Conservation (phyloP, 2,329 filamentous ascomycete species). For the Ophiocordyceps sinensis region DNA sequence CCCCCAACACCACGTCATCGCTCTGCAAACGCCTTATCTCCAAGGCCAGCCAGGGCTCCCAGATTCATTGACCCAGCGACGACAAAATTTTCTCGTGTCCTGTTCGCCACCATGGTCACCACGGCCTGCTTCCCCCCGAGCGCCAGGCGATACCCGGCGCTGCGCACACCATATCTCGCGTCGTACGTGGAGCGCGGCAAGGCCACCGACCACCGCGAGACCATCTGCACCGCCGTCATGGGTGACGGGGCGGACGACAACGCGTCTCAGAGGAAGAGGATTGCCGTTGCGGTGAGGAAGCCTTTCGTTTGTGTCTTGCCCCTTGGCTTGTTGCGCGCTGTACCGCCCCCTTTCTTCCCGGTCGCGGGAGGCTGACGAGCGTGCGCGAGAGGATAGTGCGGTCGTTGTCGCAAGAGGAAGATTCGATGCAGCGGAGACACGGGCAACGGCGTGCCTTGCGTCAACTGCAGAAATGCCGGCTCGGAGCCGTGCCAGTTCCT, state of each 20-base stretch:
- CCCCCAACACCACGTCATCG: too few relatives aligned
- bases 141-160: slow-evolving; percentile 5
- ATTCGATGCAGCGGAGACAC: slow-evolving; percentile 85
- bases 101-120: slow-evolving; percentile 6
- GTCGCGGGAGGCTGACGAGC: neutral
- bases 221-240: slow-evolving; percentile 4
- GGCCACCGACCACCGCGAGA: slow-evolving; percentile 2
- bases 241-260: slow-evolving; percentile 17
- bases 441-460: slow-evolving; percentile 62
- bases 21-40: too few relatives aligned
- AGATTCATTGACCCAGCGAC: too few relatives aligned
- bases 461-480: slow-evolving; percentile 67
- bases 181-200: slow-evolving; percentile 7
- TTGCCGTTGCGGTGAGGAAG: slow-evolving; percentile 40
- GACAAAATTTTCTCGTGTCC: neutral
- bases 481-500: slow-evolving; percentile 63
- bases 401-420: slow-evolving; percentile 81
- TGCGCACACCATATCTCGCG: slow-evolving; percentile 5
- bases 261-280: slow-evolving; percentile 37
- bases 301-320: neutral
- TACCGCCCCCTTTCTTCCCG: neutral
- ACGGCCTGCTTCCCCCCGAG: slow-evolving; percentile 5
- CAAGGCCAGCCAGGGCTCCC: too few relatives aligned
- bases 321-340: neutral
- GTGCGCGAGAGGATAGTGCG: slow-evolving; percentile 57